Base-by-base conservation (phyloP, 1,284 basidiomycete genomes). In the Vanrija sp. region DNA sequence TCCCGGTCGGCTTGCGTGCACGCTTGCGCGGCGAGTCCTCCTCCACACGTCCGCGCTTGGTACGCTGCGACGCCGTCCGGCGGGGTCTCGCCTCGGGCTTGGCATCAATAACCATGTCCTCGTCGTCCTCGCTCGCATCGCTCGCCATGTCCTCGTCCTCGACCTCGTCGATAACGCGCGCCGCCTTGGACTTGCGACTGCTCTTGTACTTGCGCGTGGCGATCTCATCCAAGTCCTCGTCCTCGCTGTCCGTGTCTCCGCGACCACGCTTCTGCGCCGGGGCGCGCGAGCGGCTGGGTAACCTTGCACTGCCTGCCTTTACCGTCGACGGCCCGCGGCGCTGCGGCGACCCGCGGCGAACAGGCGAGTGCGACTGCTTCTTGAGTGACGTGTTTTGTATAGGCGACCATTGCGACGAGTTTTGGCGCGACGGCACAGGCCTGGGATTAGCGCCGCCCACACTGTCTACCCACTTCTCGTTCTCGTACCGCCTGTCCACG, bases 1-100 rank as follows among this genome's bases (percentile, higher is more conserved):
- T 34, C 5, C 12, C 12, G 14, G 34, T 12, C 9, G 54, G 28
- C 47, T 45, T 49, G 49, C 44, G 55, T 18, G 49, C 48, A 2
- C 57, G 49, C 21, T 58, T 58, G 19, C 57, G 52, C 9, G 49
- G 56, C 49, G 51, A 52, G 10, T 54, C 52, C 19, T 45, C 39
- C 16, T 54, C 56, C 40, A 51, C 51, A 5, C 34, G 56, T 6
- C 15, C 25, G 40, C 56, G 56, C 51, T 58, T 58, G 15, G 49
- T 10, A 29, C 38, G 45, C 34, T 34, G 34, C 34, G 34, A 34
- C 12, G 34, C 34, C 34, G 34, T 34, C 14, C 34, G 34, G 9
- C 34, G 34, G 34, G 34, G 34, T 5, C 10, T 34, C 10, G 34
- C 34, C 10, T 34, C 34, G 34, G 34, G 34, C 12, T 34, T 34